A percentile compares a stretch with the other conserved stretches of the same genome.
Conservation (phyloP, 148 eudicot genomes). For the Tetragonia tetragonoides region DNA sequence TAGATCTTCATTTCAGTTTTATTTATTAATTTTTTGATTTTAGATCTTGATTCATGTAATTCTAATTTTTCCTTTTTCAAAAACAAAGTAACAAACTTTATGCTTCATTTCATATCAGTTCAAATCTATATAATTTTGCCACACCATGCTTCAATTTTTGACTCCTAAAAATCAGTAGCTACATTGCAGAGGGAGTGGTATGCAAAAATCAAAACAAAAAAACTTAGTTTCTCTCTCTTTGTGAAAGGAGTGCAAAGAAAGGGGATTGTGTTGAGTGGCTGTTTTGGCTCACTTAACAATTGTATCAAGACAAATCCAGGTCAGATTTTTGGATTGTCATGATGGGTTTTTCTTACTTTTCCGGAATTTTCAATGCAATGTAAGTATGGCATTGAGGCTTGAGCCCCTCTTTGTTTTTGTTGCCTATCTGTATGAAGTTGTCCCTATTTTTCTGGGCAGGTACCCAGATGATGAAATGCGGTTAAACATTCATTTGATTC, state of each 20-base stretch:
- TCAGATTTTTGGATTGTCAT: slow-evolving; percentile 43
- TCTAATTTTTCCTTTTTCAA: too few species aligned
- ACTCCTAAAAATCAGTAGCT: too few species aligned
- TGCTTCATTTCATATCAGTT: too few species aligned
- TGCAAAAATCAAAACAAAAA: background rate
- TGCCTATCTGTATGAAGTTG: slow-evolving; percentile 38
- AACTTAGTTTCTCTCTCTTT: slow-evolving; percentile 14
- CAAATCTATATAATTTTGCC: too few species aligned
- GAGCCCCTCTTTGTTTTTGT: slow-evolving; percentile 24
- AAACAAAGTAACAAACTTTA: too few species aligned
- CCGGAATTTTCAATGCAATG: slow-evolving; percentile 28
- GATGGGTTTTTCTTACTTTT: slow-evolving; percentile 30
- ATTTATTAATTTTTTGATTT: too few species aligned
- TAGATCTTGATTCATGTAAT: too few species aligned
- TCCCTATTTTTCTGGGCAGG: slow-evolving; percentile 25
- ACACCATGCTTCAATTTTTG: too few species aligned
- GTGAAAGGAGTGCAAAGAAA: background rate
- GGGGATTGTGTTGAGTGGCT: background rate
- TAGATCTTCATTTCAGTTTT: too few species aligned
- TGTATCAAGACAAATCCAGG: slow-evolving; percentile 49
- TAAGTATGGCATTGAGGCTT: background rate
- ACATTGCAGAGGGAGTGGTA: too few species aligned
- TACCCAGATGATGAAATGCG: slow-evolving; percentile 65
- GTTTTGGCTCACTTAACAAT: slow-evolving; percentile 36
- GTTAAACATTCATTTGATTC: slow-evolving; percentile 32